These are phyloP conservation scores for Arachis hypogaea DNA, from an alignment of 306 rosid genomes.

Conservation along the genomic window DNA sequence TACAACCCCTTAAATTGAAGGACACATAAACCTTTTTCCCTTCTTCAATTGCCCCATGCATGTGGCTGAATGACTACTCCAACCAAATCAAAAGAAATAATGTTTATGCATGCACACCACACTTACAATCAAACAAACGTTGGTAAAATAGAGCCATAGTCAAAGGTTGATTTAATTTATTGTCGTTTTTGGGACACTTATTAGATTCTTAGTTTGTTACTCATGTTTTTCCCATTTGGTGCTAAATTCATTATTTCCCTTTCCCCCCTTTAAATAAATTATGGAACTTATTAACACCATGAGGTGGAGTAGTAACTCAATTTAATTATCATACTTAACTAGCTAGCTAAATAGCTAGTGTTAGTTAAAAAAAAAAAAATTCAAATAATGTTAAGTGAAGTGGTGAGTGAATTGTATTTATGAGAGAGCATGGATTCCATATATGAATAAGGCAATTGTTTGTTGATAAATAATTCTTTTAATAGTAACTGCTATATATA, in stretches of 20 bases:
- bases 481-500: too few species aligned
- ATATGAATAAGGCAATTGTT: too few species aligned
- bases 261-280: too few species aligned
- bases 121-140: slow-evolving; percentile 49
- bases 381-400: too few species aligned
- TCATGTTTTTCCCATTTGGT: slow-evolving; percentile 40
- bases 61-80: slow-evolving; percentile 49
- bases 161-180: slow-evolving; percentile 50
- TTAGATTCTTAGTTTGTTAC: slow-evolving; percentile 34
- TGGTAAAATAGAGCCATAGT: slow-evolving; percentile 37
- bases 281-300: too few species aligned
- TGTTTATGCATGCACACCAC: slow-evolving; percentile 35
- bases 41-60: slow-evolving; percentile 35
- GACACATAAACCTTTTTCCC: not conserved
- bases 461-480: too few species aligned
- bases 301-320: too few species aligned
- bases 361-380: too few species aligned
- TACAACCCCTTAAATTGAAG: slow-evolving; percentile 12
- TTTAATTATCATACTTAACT: too few species aligned
- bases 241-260: not conserved
- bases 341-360: too few species aligned
- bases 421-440: too few species aligned
- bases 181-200: slow-evolving; percentile 50
- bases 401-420: too few species aligned
- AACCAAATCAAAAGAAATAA: slow-evolving; percentile 37